Percentiles rank a stretch among this genome's conserved stretches.
Evolutionary conservation across 306 rosid species (phyloP).

Genomic region (Carpinus viminea): DNA sequence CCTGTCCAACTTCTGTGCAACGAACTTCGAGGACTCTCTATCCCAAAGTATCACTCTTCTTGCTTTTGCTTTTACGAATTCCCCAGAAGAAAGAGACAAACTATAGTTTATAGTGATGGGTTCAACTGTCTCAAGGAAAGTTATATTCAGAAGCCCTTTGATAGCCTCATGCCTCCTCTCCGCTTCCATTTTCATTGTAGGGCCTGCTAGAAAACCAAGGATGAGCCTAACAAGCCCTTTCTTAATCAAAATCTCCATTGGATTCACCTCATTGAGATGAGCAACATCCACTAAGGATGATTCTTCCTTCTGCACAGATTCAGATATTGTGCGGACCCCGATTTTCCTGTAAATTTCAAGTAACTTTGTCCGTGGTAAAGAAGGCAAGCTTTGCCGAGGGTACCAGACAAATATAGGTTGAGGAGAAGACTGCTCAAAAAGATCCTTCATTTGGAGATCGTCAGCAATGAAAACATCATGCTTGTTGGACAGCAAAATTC

Average conservation of each 20-base stretch:
- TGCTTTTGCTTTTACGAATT: conserved; percentile 24
- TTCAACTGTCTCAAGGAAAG: conserved; percentile 41
- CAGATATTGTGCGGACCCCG: conserved; percentile 63
- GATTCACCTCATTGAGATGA: conserved; percentile 26
- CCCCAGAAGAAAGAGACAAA: conserved; percentile 40
- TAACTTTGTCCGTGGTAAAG: conserved; percentile 31
- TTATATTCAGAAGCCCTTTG: conserved; percentile 40
- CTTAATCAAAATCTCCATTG: conserved; percentile 26
- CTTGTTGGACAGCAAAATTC: conserved; percentile 44
- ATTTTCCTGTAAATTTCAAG: conserved; percentile 50
- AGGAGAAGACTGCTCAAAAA: conserved; percentile 41
- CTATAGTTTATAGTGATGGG: conserved; percentile 49
- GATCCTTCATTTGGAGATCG: conserved; percentile 60
- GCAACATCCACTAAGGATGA: conserved; percentile 14
- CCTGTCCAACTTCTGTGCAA: conserved; percentile 38
- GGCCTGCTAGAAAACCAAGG: conserved; percentile 69
- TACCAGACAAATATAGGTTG: conserved; percentile 69
- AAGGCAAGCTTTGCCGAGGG: conserved; percentile 47
- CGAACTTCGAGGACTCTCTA: conserved; percentile 35
- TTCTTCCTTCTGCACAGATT: conserved; percentile 48
- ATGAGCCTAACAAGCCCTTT: conserved; percentile 55
- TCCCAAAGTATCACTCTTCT: conserved; percentile 53
- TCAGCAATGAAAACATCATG: conserved; percentile 59
- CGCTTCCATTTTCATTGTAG: conserved; percentile 52
- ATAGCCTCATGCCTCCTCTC: conserved; percentile 56